phyloP scores from a whole-genome alignment of 2,329 filamentous ascomycete genomes.

The Neofusicoccum sp. region DNA sequence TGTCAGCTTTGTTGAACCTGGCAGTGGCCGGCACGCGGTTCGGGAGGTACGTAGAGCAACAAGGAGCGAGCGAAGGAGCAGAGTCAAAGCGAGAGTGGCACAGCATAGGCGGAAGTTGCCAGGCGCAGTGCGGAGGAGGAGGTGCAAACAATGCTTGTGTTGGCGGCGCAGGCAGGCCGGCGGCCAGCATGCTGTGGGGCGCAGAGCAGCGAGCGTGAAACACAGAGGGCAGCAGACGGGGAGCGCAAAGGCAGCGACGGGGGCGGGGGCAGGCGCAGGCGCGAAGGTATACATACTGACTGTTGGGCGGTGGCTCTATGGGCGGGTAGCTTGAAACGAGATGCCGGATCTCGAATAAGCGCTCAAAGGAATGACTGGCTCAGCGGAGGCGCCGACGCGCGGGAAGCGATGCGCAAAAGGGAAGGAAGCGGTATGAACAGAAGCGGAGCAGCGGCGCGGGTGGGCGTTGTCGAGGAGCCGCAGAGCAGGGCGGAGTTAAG shows the following conservation, averaged over 20 bases:
- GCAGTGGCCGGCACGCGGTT: slow-evolving; percentile 28
- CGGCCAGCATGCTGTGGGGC: slow-evolving; percentile 16
- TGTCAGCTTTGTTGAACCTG: slow-evolving; percentile 34
- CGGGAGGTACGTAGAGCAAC: slow-evolving; percentile 14
- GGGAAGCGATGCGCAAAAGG: slow-evolving; percentile 30
- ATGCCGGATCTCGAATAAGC: slow-evolving; percentile 44
- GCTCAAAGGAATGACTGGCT: slow-evolving; percentile 39
- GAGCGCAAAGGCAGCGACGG: neutral
- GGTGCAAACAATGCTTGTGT: slow-evolving; percentile 13
- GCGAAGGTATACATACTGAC: slow-evolving; percentile 30
- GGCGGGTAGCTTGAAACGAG: slow-evolving; percentile 36
- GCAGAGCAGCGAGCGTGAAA: slow-evolving; percentile 16
- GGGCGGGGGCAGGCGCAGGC: slow-evolving; percentile 2
- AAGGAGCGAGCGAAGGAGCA: slow-evolving; percentile 15
- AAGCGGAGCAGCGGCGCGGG: neutral
- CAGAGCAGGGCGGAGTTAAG: slow-evolving; percentile 13
- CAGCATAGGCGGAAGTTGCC: neutral
- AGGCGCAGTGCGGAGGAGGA: slow-evolving; percentile 1
- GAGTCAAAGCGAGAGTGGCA: slow-evolving; percentile 4
- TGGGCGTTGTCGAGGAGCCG: slow-evolving; percentile 4
- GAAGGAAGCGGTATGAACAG: slow-evolving; percentile 3
- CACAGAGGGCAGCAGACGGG: slow-evolving; percentile 10
- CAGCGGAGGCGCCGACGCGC: slow-evolving; percentile 10
- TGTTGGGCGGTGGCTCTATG: slow-evolving; percentile 20
- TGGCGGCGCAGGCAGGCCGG: slow-evolving; percentile 9